These are phyloP conservation scores for Paracorniculantispora psalliotae DNA, from an alignment of 2,329 filamentous ascomycete species.

Conservation along the genomic window DNA sequence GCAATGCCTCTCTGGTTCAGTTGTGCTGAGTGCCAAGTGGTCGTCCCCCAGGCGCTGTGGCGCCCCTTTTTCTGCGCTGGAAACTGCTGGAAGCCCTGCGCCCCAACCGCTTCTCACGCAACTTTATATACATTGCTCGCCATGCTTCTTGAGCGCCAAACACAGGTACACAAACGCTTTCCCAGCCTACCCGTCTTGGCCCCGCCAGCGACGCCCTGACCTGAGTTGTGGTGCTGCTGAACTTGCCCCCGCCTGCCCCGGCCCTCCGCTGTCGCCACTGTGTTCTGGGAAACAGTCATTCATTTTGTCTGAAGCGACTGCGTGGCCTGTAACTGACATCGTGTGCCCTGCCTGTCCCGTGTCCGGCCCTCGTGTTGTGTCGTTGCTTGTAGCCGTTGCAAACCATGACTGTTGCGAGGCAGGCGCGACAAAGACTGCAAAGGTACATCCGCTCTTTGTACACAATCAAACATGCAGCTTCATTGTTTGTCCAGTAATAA, in stretches of 20 bases:
- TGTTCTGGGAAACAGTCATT: slow-evolving; percentile 1
- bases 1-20: background rate
- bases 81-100: slow-evolving; percentile 3
- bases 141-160: no score
- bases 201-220: background rate
- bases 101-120: background rate
- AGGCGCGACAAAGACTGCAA: no score
- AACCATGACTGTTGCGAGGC: no score
- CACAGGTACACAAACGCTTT: no score
- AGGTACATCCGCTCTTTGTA: no score
- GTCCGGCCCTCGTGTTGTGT: background rate
- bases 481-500: background rate
- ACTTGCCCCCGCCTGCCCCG: background rate
- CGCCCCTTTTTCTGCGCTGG: slow-evolving; percentile 3
- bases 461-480: background rate
- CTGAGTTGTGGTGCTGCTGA: background rate
- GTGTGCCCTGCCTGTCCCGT: background rate
- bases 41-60: background rate
- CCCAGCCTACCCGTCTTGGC: no score
- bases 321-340: background rate
- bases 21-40: background rate
- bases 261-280: slow-evolving; percentile 8
- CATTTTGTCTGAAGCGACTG: background rate
- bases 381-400: no score
- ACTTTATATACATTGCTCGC: no score